Percentiles rank a stretch among this genome's conserved stretches.
These are phyloP conservation scores for Botryotinia calthae DNA, from an alignment of 2,329 filamentous ascomycete genomes.

Conservation along the genomic window DNA sequence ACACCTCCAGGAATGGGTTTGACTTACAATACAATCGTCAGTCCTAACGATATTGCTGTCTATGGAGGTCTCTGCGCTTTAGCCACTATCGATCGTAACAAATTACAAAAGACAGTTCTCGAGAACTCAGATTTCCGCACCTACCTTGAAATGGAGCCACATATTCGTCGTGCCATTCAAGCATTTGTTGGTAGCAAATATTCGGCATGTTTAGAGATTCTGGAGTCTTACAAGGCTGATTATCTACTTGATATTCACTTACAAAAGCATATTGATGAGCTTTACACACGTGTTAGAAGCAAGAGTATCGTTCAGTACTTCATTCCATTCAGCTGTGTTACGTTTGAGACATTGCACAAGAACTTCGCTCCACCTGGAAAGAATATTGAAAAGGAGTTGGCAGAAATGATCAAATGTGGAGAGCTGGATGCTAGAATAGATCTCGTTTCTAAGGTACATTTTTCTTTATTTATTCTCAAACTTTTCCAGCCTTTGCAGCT, in stretches of 20 bases:
- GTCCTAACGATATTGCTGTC: constrained; percentile 82
- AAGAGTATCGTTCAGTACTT: constrained; percentile 96
- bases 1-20: constrained; percentile 45
- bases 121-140: constrained; percentile 78
- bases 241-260: constrained; percentile 90
- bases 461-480: neutral
- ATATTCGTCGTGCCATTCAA: constrained; percentile 85
- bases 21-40: constrained; percentile 69
- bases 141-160: constrained; percentile 89
- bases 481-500: neutral
- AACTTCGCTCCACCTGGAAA: constrained; percentile 67
- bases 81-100: constrained; percentile 78
- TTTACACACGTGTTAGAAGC: constrained; percentile 75
- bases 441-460: constrained; percentile 67
- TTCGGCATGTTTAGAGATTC: constrained; percentile 74
- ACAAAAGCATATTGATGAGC: constrained; percentile 64
- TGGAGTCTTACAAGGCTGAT: constrained; percentile 78
- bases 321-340: constrained; percentile 84
- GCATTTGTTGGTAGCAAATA: constrained; percentile 92
- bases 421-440: constrained; percentile 79
- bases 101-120: constrained; percentile 73
- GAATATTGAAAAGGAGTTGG: constrained; percentile 71
- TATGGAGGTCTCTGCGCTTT: constrained; percentile 90
- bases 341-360: constrained; percentile 71
- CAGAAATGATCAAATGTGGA: constrained; percentile 70